phyloP scores from a whole-genome alignment of 352 stramenopile genomes.

The Pythium insidiosum region DNA sequence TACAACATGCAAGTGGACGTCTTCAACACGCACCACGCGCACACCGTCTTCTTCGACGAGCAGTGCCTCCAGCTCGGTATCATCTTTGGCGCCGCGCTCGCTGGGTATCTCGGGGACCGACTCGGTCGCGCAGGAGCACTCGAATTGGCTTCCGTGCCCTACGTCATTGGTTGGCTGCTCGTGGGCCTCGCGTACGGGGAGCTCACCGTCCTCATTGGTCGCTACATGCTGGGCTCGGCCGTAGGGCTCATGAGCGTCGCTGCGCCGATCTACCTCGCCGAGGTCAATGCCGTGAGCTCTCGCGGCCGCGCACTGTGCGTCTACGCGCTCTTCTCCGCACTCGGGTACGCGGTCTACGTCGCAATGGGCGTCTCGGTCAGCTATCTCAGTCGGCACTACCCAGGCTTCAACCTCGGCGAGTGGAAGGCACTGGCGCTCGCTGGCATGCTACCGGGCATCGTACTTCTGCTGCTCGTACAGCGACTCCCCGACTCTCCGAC shows the following conservation, averaged over 20 bases:
- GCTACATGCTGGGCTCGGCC: conserved; percentile 51
- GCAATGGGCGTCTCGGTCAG: conserved; percentile 49
- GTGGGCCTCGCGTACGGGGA: conserved; percentile 57
- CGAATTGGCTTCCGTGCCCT: conserved; percentile 64
- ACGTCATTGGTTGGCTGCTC: conserved; percentile 66
- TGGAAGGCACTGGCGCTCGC: conserved; percentile 63
- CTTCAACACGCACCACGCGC: conserved; percentile 60
- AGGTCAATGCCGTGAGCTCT: conserved; percentile 50
- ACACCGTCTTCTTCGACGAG: conserved; percentile 63
- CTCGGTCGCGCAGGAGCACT: conserved; percentile 61
- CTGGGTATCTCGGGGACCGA: conserved; percentile 51
- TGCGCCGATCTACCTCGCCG: conserved; percentile 58
- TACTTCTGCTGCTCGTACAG: conserved; percentile 55
- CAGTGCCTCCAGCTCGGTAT: conserved; percentile 57
- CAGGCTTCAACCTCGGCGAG: conserved; percentile 76
- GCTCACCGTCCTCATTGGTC: conserved; percentile 49
- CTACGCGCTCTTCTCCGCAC: conserved; percentile 23
- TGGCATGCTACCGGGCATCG: conserved; percentile 35
- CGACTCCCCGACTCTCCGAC: conserved; percentile 68
- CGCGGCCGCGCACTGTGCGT: conserved; percentile 50
- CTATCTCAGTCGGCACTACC: conserved; percentile 50
- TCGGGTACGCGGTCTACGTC: conserved; percentile 44
- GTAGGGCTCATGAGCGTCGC: conserved; percentile 55
- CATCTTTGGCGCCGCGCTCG: conserved; percentile 44
- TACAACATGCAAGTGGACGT: conserved; percentile 85